A percentile compares a stretch with the other conserved stretches of the same genome.
phyloP scores from a whole-genome alignment of 1,284 basidiomycete species.

The Phlebopus sp. region DNA sequence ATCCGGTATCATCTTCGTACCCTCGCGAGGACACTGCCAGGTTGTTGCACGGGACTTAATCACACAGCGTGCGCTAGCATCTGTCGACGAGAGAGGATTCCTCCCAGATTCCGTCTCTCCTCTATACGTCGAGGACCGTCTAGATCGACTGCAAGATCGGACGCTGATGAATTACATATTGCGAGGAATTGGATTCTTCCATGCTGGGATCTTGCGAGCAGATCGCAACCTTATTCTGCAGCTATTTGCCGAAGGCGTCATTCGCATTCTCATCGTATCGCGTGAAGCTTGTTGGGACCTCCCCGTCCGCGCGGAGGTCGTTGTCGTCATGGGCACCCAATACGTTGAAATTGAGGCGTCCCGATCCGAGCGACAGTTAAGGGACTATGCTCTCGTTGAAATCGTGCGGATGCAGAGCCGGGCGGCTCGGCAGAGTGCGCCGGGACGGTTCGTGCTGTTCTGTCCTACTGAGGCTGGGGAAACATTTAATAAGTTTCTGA shows the following conservation, averaged over 20 bases:
- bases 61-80: slow-evolving; percentile 81
- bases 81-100: slow-evolving; percentile 71
- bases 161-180: slow-evolving; percentile 73
- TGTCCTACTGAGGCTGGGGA: slow-evolving; percentile 83
- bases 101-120: slow-evolving; percentile 52
- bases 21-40: slow-evolving; percentile 81
- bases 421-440: slow-evolving; percentile 62
- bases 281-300: slow-evolving; percentile 86
- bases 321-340: slow-evolving; percentile 93
- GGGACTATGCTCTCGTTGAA: slow-evolving; percentile 80
- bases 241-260: slow-evolving; percentile 77
- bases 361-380: slow-evolving; percentile 61
- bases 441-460: slow-evolving; percentile 80
- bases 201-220: slow-evolving; percentile 64
- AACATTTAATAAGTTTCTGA: slow-evolving; percentile 77
- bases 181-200: slow-evolving; percentile 90
- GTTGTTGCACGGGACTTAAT: slow-evolving; percentile 81
- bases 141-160: slow-evolving; percentile 62
- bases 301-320: slow-evolving; percentile 75
- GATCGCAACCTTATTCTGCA: slow-evolving; percentile 83
- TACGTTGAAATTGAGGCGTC: slow-evolving; percentile 60
- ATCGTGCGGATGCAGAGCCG: slow-evolving; percentile 90
- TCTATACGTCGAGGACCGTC: slow-evolving; percentile 61
- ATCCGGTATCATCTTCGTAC: slow-evolving; percentile 84
- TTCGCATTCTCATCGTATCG: slow-evolving; percentile 83